Base-by-base conservation (phyloP, 306 rosid genomes). In the Quercus variabilis region DNA sequence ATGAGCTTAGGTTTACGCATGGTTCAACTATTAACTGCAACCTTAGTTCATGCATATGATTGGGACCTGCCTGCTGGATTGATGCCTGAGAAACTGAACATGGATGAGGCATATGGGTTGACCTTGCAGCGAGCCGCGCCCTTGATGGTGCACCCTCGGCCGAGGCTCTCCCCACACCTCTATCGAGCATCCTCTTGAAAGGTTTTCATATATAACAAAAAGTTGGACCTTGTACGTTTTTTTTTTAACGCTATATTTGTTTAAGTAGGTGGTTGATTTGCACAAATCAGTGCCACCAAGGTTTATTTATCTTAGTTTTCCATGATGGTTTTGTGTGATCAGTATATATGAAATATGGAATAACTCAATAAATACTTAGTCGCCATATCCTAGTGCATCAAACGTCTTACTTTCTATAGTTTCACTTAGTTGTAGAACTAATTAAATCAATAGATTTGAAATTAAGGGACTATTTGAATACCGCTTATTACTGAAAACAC, bases 21-120 rank as follows among this genome's bases (percentile, higher is more conserved):
- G 91, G 93, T 92, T 75, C 93, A 87, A 38, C 52, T 91, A 0
- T 55, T 94, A 3, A 70, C 84, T 2, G 94, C 94, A 0, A 88
- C 87, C 1, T 10, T 94, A 23, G 81, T 57, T 46, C 98, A 94
- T 10, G 87, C 89, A 1, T 92, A 86, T 81, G 72, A 90, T 60
- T 94, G 94, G 93, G 82, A 70, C 21, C 69, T 94, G 11, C 74
- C 88, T 1, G 54, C 82, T 68, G 97, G 94, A 78, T 59, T 85
- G 1, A 5, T 9, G 9, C 77, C 85, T 0, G 82, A 87, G 75
- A 85, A 83, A 60, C 76, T 94, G 54, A 91, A 89, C 74, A 94
- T 92, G 97, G 94, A 92, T 19, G 98, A 91, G 77, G 87, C 88
- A 0, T 92, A 73, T 76, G 98, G 98, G 41, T 86, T 94, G 0